These are phyloP conservation scores for Candida rishiriensis DNA, from an alignment of 805 yeast genomes.

Conservation along the genomic window DNA sequence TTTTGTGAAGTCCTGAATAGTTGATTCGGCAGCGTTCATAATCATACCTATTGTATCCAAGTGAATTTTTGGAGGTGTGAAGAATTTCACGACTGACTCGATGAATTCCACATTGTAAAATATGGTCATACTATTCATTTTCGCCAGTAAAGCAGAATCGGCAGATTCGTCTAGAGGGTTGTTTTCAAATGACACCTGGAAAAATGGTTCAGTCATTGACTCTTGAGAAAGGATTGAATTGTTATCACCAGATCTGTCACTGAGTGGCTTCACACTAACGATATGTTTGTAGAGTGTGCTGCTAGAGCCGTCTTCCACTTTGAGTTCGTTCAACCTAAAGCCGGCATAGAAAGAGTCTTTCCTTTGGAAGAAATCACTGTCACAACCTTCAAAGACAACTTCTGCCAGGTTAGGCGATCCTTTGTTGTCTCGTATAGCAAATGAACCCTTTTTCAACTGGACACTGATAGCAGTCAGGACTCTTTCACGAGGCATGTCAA, in stretches of 20 bases:
- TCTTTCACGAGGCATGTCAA: slow-evolving; percentile 70
- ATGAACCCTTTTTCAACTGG: slow-evolving; percentile 70
- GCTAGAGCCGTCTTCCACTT: slow-evolving; percentile 82
- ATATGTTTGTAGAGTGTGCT: slow-evolving; percentile 79
- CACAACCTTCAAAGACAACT: slow-evolving; percentile 77
- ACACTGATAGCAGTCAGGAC: slow-evolving; percentile 65
- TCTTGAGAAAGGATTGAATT: slow-evolving; percentile 8
- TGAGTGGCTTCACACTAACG: slow-evolving; percentile 72
- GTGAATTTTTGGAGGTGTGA: slow-evolving; percentile 82
- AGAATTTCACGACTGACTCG: slow-evolving; percentile 69
- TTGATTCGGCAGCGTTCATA: slow-evolving; percentile 91
- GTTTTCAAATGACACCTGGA: slow-evolving; percentile 74
- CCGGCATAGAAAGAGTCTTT: slow-evolving; percentile 71
- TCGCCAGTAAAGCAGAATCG: slow-evolving; percentile 70
- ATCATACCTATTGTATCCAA: slow-evolving; percentile 85
- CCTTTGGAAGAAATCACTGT: slow-evolving; percentile 66
- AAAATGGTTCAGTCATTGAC: slow-evolving; percentile 54
- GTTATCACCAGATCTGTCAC: slow-evolving; percentile 32
- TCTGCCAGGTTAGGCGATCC: slow-evolving; percentile 57
- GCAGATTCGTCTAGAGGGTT: slow-evolving; percentile 85
- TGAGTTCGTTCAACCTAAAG: slow-evolving; percentile 74
- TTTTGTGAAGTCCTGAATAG: slow-evolving; percentile 83
- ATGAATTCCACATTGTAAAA: slow-evolving; percentile 83
- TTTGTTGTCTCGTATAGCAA: slow-evolving; percentile 49
- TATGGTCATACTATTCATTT: slow-evolving; percentile 80